Conservation (phyloP, 495 filamentous ascomycete genomes). For the Penicillium coffeae region DNA sequence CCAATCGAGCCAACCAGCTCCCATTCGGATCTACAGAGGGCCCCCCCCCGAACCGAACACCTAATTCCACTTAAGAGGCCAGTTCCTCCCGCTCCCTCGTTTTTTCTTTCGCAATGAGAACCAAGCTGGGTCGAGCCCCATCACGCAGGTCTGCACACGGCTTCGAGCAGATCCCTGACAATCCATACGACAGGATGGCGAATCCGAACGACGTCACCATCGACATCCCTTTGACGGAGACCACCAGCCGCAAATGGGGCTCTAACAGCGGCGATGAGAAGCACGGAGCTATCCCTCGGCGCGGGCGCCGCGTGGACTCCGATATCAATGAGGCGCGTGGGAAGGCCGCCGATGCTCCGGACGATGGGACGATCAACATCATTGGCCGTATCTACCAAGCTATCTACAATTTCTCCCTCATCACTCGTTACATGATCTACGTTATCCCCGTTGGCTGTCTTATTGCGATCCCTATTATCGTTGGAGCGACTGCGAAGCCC, state of each 20-base stretch:
- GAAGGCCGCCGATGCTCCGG: conserved; percentile 43
- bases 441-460: conserved; percentile 71
- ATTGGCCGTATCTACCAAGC: conserved; percentile 88
- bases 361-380: conserved; percentile 63
- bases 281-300: conserved; percentile 33
- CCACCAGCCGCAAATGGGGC: conserved; percentile 39
- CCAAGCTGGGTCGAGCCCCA: conserved; percentile 29
- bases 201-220: conserved; percentile 57
- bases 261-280: conserved; percentile 41
- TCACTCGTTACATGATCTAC: conserved; percentile 88
- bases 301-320: conserved; percentile 42
- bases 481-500: conserved; percentile 55
- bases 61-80: conserved; percentile 8
- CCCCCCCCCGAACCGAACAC: not conserved
- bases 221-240: conserved; percentile 51
- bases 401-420: conserved; percentile 76
- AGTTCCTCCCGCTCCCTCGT: not conserved
- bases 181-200: conserved; percentile 34
- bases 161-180: conserved; percentile 45
- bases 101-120: conserved; percentile 24
- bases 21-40: not conserved
- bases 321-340: conserved; percentile 45
- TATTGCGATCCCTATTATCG: conserved; percentile 77
- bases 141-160: conserved; percentile 41
- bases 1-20: conserved; percentile 12